Percentiles rank a stretch among this genome's conserved stretches.
These are phyloP conservation scores for Inga oerstediana DNA, from an alignment of 306 rosid genomes.

Conservation along the genomic window DNA sequence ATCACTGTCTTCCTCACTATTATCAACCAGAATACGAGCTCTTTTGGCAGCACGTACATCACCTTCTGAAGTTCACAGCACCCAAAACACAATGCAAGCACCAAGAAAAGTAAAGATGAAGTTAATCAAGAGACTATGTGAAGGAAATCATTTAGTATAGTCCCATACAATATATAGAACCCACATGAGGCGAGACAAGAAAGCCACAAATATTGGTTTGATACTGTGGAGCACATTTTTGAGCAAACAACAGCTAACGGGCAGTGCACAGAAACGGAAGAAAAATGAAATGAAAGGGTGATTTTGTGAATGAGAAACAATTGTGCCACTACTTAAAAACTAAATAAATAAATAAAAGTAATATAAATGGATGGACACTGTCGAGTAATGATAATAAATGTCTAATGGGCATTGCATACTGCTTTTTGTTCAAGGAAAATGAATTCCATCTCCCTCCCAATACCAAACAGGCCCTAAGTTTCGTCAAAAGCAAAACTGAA, in stretches of 20 bases:
- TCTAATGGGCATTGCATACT: neutral
- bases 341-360: neutral
- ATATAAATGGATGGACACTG: neutral
- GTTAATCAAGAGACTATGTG: slow-evolving; percentile 14
- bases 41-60: slow-evolving; percentile 77
- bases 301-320: neutral
- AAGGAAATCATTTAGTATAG: slow-evolving; percentile 10
- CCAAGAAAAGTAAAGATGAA: neutral
- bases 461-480: neutral
- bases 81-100: slow-evolving; percentile 30
- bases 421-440: neutral
- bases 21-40: slow-evolving; percentile 70
- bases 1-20: slow-evolving; percentile 72
- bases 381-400: neutral
- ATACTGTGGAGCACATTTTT: neutral
- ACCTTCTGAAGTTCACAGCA: slow-evolving; percentile 56
- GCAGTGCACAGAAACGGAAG: neutral
- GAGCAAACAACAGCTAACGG: neutral
- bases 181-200: slow-evolving; percentile 1
- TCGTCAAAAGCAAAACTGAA: slow-evolving; percentile 1
- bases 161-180: slow-evolving; percentile 3
- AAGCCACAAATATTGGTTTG: slow-evolving; percentile 11
- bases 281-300: neutral
- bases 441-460: neutral
- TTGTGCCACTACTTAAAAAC: neutral